Conservation (phyloP, 78 protist species). For the Protostelium mycophagum region DNA sequence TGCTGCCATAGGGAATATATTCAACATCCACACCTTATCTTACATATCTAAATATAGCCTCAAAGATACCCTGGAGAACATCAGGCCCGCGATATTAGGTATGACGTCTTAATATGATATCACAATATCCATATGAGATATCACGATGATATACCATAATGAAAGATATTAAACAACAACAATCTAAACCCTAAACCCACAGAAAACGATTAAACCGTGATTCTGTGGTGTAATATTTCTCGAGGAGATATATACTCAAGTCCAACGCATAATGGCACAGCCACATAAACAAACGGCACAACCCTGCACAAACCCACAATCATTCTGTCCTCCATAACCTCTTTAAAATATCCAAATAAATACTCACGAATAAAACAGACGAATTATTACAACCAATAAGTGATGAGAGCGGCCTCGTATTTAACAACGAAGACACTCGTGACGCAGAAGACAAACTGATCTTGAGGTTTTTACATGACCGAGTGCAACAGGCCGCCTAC, state of each 20-base stretch:
- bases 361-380: neutral
- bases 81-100: neutral
- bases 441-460: neutral
- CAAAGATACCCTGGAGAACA: neutral
- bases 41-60: neutral
- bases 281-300: too few species aligned
- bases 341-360: neutral
- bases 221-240: too few species aligned
- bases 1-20: neutral
- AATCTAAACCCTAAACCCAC: too few species aligned
- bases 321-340: too few species aligned
- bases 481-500: neutral
- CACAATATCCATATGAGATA: too few species aligned
- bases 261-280: too few species aligned
- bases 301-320: too few species aligned
- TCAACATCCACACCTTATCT: neutral
- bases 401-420: neutral
- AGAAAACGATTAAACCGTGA: too few species aligned
- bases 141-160: too few species aligned
- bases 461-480: neutral
- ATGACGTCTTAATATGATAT: too few species aligned
- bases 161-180: too few species aligned
- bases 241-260: too few species aligned
- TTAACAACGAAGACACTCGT: neutral
- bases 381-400: neutral